Conservation (phyloP, 306 rosid genomes). For the Vigna trinervia region DNA sequence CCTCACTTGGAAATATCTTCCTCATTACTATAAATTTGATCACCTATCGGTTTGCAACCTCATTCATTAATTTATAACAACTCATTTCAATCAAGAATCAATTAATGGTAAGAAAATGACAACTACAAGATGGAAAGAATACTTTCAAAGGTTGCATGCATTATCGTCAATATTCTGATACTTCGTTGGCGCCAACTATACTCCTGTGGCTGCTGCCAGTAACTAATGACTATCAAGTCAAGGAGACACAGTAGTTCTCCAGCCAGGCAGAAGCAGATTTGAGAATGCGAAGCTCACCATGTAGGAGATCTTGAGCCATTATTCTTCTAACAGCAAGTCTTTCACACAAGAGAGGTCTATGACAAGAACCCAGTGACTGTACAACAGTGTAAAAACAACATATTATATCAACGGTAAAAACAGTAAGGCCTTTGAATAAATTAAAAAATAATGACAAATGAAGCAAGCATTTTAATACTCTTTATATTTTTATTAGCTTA, state of each 20-base stretch:
- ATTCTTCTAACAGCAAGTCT: conserved; percentile 46
- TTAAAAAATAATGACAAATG: conserved; percentile 25
- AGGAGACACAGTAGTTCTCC: conserved; percentile 57
- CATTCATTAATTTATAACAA: no score
- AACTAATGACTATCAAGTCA: conserved; percentile 27
- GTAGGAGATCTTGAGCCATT: conserved; percentile 72
- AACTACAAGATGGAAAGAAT: neutral
- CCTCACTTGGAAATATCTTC: no score
- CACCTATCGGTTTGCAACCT: no score
- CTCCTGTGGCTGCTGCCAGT: conserved; percentile 10
- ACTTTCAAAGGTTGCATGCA: neutral
- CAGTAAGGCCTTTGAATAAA: conserved; percentile 3
- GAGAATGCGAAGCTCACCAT: conserved; percentile 70
- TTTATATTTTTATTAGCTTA: conserved; percentile 5
- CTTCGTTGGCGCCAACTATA: neutral
- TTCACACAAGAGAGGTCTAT: conserved; percentile 39
- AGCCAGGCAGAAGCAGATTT: conserved; percentile 72
- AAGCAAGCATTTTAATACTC: neutral
- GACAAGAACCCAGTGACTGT: conserved; percentile 53
- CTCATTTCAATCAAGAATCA: neutral
- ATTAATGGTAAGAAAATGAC: no score
- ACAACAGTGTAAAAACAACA: conserved; percentile 22
- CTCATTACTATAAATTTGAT: no score
- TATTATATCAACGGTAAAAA: neutral
- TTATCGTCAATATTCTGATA: neutral